Evolutionary conservation across 805 yeast species (phyloP), one percentile per base, ranked within the genome.

Genomic region (Lachancea dasiensis): DNA sequence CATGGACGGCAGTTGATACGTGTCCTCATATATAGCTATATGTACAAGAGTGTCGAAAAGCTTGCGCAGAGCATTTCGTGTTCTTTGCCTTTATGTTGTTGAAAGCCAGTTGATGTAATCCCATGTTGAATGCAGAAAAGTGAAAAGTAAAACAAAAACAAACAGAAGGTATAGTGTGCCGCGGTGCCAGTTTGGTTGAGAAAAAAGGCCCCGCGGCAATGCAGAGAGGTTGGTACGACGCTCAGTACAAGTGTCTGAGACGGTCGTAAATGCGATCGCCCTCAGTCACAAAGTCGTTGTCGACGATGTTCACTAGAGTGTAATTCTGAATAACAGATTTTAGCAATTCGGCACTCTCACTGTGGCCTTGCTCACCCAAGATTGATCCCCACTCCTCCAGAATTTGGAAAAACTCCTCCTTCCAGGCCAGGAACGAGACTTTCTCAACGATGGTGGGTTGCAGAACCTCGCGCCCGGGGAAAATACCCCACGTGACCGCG

Each of bases 401-500:
- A 44, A 90, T 79, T 46, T 86, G 71, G 70, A 73, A 90, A 27
- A 90, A 90, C 62, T 90, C 97, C 59, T 90, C 96, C 60, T 86
- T 89, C 97, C 97, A 90, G 10, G 97, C 97, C 51, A 89, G 67
- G 63, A 90, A 90, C 2, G 96, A 86, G 26, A 80, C 77, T 54
- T 79, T 81, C 60, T 90, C 97, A 15, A 90, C 97, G 58, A 90
- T 86, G 0, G 97, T 90, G 36, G 97, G 97, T 65, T 90, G 97
- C 46, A 86, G 71, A 38, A 90, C 83, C 64, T 90, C 97, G 55
- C 81, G 82, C 26, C 95, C 95, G 19, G 97, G 97, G 77, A 86
- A 87, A 39, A 89, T 86, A 46, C 97, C 97, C 97, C 97, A 90
- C 14, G 97, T 90, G 40, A 90, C 97, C 6, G 97, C 96, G 56